Evolutionary conservation across 441 rosid genomes (phyloP).

Genomic region (Oxalis stricta): DNA sequence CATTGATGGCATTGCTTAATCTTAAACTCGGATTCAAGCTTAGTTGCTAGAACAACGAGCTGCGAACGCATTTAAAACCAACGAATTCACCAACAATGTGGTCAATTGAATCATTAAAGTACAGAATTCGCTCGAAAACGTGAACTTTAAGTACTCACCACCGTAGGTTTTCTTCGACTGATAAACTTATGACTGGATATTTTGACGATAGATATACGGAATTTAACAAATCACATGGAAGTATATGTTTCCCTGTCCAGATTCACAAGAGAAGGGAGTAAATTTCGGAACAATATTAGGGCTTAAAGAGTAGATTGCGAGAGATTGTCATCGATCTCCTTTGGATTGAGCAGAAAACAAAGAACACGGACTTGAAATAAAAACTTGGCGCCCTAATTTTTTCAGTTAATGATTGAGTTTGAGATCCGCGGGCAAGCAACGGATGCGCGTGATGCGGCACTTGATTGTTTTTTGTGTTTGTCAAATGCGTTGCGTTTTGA

Average conservation of each 20-base stretch:
- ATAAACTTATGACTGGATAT: not conserved
- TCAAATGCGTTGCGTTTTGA: no score
- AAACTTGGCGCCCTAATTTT: constrained; percentile 21
- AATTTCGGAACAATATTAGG: constrained; percentile 10
- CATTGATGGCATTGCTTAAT: no score
- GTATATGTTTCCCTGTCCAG: not conserved
- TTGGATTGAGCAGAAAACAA: constrained; percentile 8
- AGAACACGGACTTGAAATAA: constrained; percentile 42
- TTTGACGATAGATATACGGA: not conserved
- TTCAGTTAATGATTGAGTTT: constrained; percentile 40
- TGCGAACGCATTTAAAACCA: not conserved
- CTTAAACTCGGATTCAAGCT: no score
- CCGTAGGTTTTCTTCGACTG: not conserved
- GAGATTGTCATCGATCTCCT: constrained; percentile 15
- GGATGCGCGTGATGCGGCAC: no score
- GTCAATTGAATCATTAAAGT: not conserved
- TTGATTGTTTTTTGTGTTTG: no score
- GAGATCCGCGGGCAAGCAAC: constrained; percentile 61
- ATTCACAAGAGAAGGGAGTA: not conserved
- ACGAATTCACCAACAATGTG: not conserved
- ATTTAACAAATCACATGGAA: not conserved
- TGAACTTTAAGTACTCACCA: constrained; percentile 11
- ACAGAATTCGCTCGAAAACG: constrained; percentile 8
- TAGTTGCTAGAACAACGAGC: not conserved
- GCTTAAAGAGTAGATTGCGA: constrained; percentile 11